A percentile compares a stretch with the other conserved stretches of the same genome.
Conservation (phyloP, 208 protist genomes). For the Crithidia bombi region DNA sequence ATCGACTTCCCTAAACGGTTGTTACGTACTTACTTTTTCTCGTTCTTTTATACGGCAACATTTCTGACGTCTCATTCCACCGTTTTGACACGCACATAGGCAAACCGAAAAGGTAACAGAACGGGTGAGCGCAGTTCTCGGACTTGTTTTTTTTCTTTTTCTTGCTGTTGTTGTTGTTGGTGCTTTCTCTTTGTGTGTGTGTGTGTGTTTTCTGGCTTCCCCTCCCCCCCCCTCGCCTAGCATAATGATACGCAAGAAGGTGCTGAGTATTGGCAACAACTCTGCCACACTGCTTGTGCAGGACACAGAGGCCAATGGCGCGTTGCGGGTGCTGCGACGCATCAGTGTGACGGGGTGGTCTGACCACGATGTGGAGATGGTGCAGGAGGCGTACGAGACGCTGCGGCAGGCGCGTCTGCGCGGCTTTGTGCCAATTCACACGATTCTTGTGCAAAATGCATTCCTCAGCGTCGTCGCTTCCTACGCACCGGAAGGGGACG, state of each 20-base stretch:
- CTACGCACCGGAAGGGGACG: slow-evolving; percentile 59
- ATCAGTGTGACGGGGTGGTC: slow-evolving; percentile 64
- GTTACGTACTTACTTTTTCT: no score
- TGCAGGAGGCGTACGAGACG: slow-evolving; percentile 46
- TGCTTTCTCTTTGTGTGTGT: slow-evolving; percentile 2
- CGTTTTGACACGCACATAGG: no score
- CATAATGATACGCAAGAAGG: slow-evolving; percentile 83
- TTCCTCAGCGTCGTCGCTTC: slow-evolving; percentile 76
- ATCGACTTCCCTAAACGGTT: no score
- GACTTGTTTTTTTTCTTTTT: background rate
- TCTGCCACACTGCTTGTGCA: slow-evolving; percentile 85
- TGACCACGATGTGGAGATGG: slow-evolving; percentile 35
- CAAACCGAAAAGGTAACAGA: no score
- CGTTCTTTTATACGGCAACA: no score
- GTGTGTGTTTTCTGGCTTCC: background rate
- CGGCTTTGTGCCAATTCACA: slow-evolving; percentile 59
- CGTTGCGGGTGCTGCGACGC: slow-evolving; percentile 68
- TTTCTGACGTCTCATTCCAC: no score
- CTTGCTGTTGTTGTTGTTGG: background rate
- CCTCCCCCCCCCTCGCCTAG: background rate
- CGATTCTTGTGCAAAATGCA: slow-evolving; percentile 55
- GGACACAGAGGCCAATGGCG: slow-evolving; percentile 60
- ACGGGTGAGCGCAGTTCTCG: no score
- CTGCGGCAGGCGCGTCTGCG: slow-evolving; percentile 38
- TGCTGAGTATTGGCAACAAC: slow-evolving; percentile 66